These are phyloP conservation scores for Calonectria fujianensis DNA, from an alignment of 2,329 filamentous ascomycete species.

Conservation along the genomic window DNA sequence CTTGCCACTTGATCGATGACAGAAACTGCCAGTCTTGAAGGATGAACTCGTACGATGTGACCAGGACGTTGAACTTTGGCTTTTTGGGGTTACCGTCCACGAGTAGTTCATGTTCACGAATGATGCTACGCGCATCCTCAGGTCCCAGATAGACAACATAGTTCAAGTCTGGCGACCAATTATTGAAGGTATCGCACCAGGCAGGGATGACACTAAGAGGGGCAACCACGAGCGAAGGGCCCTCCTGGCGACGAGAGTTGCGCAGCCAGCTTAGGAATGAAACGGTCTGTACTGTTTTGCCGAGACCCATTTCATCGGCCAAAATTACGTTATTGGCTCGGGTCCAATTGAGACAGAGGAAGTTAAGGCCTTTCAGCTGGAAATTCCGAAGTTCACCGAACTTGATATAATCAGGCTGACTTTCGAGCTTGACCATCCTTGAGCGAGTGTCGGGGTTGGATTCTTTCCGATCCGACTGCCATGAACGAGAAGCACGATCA, in stretches of 20 bases:
- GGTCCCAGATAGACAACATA: conserved; percentile 98
- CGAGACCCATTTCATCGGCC: conserved; percentile 98
- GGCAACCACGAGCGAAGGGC: conserved; percentile 97
- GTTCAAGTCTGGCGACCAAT: conserved; percentile 96
- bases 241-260: conserved; percentile 91
- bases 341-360: conserved; percentile 96
- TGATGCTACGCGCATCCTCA: conserved; percentile 88
- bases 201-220: conserved; percentile 97
- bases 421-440: conserved; percentile 82
- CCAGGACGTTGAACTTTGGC: conserved; percentile 96
- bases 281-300: conserved; percentile 98
- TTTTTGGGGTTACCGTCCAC: conserved; percentile 90
- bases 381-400: conserved; percentile 92
- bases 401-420: conserved; percentile 90
- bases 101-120: conserved; percentile 92
- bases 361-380: conserved; percentile 95
- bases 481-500: conserved; percentile 87
- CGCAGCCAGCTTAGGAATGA: conserved; percentile 98
- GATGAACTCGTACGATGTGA: conserved; percentile 98
- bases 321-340: conserved; percentile 96
- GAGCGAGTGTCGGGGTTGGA: conserved; percentile 84
- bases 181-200: conserved; percentile 98
- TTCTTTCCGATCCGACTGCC: conserved; percentile 86
- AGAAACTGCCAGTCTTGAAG: conserved; percentile 89
- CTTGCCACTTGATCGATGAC: conserved; percentile 96